Evolutionary conservation across 306 rosid species (phyloP).

Genomic region (Alnus rubra): DNA sequence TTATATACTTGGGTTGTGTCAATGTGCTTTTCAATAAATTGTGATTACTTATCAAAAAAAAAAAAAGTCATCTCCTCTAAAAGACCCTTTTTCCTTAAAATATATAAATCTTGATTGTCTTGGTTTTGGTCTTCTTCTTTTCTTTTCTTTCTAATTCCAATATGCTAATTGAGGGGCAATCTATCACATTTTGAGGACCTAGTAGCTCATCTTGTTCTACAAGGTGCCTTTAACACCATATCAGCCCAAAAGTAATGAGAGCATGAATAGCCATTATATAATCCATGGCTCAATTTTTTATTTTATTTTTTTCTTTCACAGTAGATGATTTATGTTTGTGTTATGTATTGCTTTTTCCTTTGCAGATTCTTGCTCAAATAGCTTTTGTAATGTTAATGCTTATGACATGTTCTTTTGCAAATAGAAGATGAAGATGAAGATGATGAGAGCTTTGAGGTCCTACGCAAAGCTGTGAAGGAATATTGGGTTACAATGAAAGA

Average conservation of each 20-base stretch:
- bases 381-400: not conserved
- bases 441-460: constrained; percentile 34
- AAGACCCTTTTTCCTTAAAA: no score
- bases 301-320: not conserved
- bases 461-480: constrained; percentile 39
- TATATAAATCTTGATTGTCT: no score
- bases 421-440: constrained; percentile 26
- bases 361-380: constrained; percentile 8
- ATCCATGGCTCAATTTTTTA: not conserved
- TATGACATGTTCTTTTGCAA: constrained; percentile 7
- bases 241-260: no score
- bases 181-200: no score
- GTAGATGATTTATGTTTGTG: not conserved
- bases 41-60: no score
- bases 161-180: no score
- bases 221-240: not conserved
- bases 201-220: not conserved
- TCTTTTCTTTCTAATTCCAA: no score
- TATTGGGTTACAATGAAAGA: constrained; percentile 43
- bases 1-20: no score
- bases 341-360: not conserved
- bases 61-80: no score
- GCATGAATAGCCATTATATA: not conserved
- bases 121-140: no score
- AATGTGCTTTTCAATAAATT: no score